phyloP scores from a whole-genome alignment of 495 filamentous ascomycete genomes.

The Lasiosphaeris hirsuta region DNA sequence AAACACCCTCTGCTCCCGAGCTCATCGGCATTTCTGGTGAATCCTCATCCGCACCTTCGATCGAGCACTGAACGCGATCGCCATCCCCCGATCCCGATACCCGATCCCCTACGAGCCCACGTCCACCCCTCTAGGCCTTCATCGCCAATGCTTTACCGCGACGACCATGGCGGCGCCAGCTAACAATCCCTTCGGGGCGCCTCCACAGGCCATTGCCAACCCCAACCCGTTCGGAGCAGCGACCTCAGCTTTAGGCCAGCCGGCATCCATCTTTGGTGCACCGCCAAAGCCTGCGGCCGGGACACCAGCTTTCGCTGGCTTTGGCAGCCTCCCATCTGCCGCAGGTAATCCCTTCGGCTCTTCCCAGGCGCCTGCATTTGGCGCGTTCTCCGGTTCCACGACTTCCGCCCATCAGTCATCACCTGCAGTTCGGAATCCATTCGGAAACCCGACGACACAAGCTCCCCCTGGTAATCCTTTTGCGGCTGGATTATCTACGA shows the following conservation, averaged over 20 bases:
- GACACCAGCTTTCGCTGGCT: too few species aligned
- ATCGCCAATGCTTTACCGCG: conserved; percentile 21
- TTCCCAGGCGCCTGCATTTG: background rate
- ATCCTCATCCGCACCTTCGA: background rate
- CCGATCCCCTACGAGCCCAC: background rate
- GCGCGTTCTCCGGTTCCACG: background rate
- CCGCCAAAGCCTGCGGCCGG: background rate
- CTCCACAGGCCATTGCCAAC: background rate
- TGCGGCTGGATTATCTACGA: background rate
- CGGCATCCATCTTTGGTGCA: conserved; percentile 3
- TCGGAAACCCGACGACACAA: conserved; percentile 3
- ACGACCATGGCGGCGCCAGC: conserved; percentile 23
- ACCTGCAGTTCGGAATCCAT: conserved; percentile 11
- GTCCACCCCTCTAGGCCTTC: conserved; percentile 1
- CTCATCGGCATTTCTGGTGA: background rate
- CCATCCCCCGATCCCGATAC: background rate
- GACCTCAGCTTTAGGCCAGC: background rate
- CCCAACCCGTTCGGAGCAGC: background rate
- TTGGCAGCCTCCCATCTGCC: too few species aligned
- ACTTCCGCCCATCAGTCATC: background rate
- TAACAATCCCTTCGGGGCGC: conserved; percentile 13
- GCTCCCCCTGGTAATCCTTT: background rate
- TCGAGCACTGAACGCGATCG: background rate
- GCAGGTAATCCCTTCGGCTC: conserved; percentile 13
- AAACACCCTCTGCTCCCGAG: conserved; percentile 1